These are phyloP conservation scores for Tylopilus plumbeoviolaceoides DNA, from an alignment of 768 basidiomycete genomes.

Conservation along the genomic window DNA sequence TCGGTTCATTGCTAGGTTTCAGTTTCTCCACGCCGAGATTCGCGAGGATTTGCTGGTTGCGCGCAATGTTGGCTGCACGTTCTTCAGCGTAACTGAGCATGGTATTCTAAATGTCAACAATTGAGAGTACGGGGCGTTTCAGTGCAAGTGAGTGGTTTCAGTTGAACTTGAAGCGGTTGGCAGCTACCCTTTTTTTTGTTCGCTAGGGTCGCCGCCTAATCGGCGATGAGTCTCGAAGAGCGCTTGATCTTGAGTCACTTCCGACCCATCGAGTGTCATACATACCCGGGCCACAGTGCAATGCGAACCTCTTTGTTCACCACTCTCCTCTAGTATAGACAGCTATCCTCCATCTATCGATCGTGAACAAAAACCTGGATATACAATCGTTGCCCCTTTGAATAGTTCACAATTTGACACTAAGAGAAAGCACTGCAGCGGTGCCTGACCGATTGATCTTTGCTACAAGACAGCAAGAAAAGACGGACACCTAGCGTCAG, in stretches of 20 bases:
- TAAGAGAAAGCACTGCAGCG: slow-evolving; percentile 2
- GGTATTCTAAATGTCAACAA: not conserved
- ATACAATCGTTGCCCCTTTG: slow-evolving; percentile 10
- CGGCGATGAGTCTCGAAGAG: too few species aligned
- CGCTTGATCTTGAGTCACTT: too few species aligned
- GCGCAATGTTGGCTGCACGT: slow-evolving; percentile 34
- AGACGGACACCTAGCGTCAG: slow-evolving; percentile 1
- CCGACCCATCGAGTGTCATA: too few species aligned
- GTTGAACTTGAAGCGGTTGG: too few species aligned
- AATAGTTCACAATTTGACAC: not conserved
- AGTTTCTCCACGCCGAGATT: slow-evolving; percentile 37
- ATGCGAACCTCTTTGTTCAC: not conserved
- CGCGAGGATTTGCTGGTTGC: slow-evolving; percentile 43
- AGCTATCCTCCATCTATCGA: slow-evolving; percentile 4
- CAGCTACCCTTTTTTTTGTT: too few species aligned
- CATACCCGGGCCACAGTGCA: too few species aligned
- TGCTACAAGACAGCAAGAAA: slow-evolving; percentile 9
- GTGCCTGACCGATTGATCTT: slow-evolving; percentile 7
- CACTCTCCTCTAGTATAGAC: not conserved
- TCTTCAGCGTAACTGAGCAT: slow-evolving; percentile 31
- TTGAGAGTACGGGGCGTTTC: not conserved
- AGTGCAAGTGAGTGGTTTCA: not conserved
- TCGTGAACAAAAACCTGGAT: slow-evolving; percentile 4
- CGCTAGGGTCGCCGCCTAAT: not conserved
- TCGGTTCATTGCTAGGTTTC: slow-evolving; percentile 46